phyloP scores from a whole-genome alignment of 352 stramenopile species.

The Phytophthora fragariae region DNA sequence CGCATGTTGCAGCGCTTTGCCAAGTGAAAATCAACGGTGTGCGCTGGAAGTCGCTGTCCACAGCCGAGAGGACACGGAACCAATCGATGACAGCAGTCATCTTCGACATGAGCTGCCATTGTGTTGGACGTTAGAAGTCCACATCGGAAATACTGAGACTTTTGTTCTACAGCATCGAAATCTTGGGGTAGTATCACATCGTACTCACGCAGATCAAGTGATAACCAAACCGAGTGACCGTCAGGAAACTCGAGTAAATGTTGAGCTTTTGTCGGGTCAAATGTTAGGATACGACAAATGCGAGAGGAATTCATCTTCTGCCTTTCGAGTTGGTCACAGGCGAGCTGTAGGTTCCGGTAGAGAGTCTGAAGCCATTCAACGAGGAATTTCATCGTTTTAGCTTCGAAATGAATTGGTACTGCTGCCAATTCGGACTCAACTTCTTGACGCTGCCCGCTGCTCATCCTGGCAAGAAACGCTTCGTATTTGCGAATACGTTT shows the following conservation, averaged over 20 bases:
- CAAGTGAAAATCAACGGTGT: slow-evolving; percentile 52
- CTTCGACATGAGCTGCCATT: slow-evolving; percentile 35
- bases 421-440: not conserved
- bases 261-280: slow-evolving; percentile 28
- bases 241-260: slow-evolving; percentile 70
- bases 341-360: slow-evolving; percentile 4
- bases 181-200: slow-evolving; percentile 37
- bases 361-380: slow-evolving; percentile 29
- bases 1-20: slow-evolving; percentile 69
- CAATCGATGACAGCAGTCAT: slow-evolving; percentile 58
- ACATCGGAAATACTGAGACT: slow-evolving; percentile 23
- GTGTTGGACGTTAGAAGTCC: slow-evolving; percentile 13
- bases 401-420: not conserved
- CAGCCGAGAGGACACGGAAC: slow-evolving; percentile 71
- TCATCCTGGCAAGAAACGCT: slow-evolving; percentile 8
- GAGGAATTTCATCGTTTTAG: slow-evolving; percentile 11
- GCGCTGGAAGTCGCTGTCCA: slow-evolving; percentile 56
- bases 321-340: slow-evolving; percentile 1
- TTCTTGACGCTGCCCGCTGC: not conserved
- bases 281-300: slow-evolving; percentile 57
- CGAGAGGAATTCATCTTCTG: slow-evolving; percentile 22
- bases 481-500: slow-evolving; percentile 25
- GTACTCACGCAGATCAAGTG: slow-evolving; percentile 51
- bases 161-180: not conserved
- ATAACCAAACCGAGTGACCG: slow-evolving; percentile 56